A percentile compares a stretch with the other conserved stretches of the same genome.
Evolutionary conservation across 805 yeast genomes (phyloP).

Genomic region (Myxozyma neglecta): DNA sequence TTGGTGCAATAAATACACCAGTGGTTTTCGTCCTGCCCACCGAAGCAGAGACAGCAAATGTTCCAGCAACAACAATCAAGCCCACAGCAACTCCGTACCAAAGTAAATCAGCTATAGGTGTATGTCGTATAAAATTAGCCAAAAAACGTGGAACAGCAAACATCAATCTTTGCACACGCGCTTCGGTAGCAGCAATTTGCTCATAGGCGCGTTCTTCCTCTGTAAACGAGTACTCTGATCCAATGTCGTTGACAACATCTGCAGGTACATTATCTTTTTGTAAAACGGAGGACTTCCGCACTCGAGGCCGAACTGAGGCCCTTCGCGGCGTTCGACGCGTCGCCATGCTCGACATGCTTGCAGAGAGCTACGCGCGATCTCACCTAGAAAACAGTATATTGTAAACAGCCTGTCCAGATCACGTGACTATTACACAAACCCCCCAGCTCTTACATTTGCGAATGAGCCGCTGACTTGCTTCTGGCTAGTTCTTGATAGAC

Average conservation of each 20-base stretch:
- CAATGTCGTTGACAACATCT: background rate
- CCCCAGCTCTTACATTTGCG: too few species aligned
- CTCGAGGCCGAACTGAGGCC: background rate
- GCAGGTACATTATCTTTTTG: too few species aligned
- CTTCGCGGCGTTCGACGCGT: too few species aligned
- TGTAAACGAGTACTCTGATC: constrained; percentile 15
- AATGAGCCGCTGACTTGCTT: too few species aligned
- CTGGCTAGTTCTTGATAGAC: too few species aligned
- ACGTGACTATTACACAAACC: too few species aligned
- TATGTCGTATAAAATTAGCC: constrained; percentile 1
- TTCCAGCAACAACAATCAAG: background rate
- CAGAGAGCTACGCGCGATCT: too few species aligned
- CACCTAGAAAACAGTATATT: too few species aligned
- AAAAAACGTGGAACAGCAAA: constrained; percentile 1
- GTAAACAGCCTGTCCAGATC: too few species aligned
- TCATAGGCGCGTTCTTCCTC: constrained; percentile 20
- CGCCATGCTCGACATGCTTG: too few species aligned
- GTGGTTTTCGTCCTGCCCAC: background rate
- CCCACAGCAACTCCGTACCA: background rate
- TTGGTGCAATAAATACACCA: constrained; percentile 11
- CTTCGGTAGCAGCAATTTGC: background rate
- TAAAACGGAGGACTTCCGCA: background rate
- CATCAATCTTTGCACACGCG: background rate
- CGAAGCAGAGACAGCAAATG: background rate
- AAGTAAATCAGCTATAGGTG: background rate